Conservation (phyloP, 2,329 filamentous ascomycete species). For the Ophiognomonia clavigignenti-juglandacearum region DNA sequence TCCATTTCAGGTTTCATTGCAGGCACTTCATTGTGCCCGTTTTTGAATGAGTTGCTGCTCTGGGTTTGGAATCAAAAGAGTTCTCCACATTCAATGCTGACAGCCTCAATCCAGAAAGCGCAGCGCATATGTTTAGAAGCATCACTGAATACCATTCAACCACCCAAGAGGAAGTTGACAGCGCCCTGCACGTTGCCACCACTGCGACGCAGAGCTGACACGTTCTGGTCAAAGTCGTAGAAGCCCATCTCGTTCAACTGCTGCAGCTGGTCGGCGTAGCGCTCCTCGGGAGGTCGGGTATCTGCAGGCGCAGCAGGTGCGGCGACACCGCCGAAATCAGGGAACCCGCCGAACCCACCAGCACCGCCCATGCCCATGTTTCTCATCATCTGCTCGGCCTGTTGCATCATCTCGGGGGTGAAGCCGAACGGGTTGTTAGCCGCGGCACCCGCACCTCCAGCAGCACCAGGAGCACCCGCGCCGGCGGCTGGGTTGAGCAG, state of each 20-base stretch:
- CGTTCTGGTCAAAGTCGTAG: slow-evolving; percentile 91
- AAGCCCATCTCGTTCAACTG: slow-evolving; percentile 99
- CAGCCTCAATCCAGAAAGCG: background rate
- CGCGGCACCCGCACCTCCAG: slow-evolving; percentile 13
- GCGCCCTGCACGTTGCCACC: slow-evolving; percentile 94
- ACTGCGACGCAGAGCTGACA: slow-evolving; percentile 79
- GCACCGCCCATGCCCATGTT: slow-evolving; percentile 34
- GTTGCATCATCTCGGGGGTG: slow-evolving; percentile 51
- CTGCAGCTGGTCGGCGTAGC: slow-evolving; percentile 82
- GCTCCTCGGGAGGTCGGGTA: slow-evolving; percentile 86
- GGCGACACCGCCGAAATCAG: slow-evolving; percentile 24
- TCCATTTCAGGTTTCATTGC: no score
- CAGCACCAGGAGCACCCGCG: slow-evolving; percentile 23
- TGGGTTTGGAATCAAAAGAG: no score
- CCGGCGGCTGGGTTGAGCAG: slow-evolving; percentile 28
- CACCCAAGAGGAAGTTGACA: slow-evolving; percentile 64
- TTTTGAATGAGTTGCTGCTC: no score
- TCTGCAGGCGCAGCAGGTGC: slow-evolving; percentile 60
- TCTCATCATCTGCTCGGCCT: slow-evolving; percentile 51
- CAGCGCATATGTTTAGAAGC: no score
- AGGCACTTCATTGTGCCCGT: no score
- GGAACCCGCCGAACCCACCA: slow-evolving; percentile 25
- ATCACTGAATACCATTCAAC: slow-evolving; percentile 14
- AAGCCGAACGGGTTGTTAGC: slow-evolving; percentile 40
- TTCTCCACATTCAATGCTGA: no score